phyloP scores from a whole-genome alignment of 1,284 basidiomycete genomes.

The Mycosarcoma maydis region DNA sequence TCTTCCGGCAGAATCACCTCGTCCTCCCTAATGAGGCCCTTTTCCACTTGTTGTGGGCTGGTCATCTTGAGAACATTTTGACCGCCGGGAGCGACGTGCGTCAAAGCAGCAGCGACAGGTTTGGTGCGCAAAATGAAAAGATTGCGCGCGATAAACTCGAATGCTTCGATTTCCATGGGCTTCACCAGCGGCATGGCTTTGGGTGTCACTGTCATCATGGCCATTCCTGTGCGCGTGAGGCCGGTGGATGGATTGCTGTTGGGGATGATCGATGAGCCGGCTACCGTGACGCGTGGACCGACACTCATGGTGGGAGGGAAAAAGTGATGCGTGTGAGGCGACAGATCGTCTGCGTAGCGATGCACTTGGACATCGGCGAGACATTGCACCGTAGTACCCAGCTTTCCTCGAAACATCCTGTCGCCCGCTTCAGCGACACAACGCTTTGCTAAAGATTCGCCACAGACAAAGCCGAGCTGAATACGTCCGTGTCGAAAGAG shows the following conservation, averaged over 20 bases:
- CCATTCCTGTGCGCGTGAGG: constrained; percentile 44
- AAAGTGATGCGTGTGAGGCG: constrained; percentile 51
- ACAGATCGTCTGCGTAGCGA: constrained; percentile 31
- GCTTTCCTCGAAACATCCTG: constrained; percentile 43
- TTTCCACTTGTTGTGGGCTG: constrained; percentile 28
- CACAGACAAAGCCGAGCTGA: constrained; percentile 55
- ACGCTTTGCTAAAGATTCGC: constrained; percentile 55
- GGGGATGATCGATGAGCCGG: constrained; percentile 41
- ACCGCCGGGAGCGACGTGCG: constrained; percentile 60
- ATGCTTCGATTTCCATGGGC: constrained; percentile 52
- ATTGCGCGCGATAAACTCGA: constrained; percentile 61
- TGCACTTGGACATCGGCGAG: constrained; percentile 40
- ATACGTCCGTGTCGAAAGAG: constrained; percentile 59
- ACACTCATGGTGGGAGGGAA: constrained; percentile 51
- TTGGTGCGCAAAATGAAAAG: constrained; percentile 58
- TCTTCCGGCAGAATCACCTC: constrained; percentile 49
- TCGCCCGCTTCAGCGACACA: constrained; percentile 47
- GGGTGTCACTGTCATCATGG: constrained; percentile 56
- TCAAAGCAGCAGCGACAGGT: constrained; percentile 49
- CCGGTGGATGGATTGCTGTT: constrained; percentile 54
- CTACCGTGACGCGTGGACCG: constrained; percentile 51
- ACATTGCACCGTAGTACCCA: constrained; percentile 52
- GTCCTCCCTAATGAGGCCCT: constrained; percentile 27
- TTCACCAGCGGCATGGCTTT: constrained; percentile 40
- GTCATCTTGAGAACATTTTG: constrained; percentile 58